A percentile compares a stretch with the other conserved stretches of the same genome.
Conservation (phyloP, 2,329 filamentous ascomycete species). For the Apiospora pterosperma region DNA sequence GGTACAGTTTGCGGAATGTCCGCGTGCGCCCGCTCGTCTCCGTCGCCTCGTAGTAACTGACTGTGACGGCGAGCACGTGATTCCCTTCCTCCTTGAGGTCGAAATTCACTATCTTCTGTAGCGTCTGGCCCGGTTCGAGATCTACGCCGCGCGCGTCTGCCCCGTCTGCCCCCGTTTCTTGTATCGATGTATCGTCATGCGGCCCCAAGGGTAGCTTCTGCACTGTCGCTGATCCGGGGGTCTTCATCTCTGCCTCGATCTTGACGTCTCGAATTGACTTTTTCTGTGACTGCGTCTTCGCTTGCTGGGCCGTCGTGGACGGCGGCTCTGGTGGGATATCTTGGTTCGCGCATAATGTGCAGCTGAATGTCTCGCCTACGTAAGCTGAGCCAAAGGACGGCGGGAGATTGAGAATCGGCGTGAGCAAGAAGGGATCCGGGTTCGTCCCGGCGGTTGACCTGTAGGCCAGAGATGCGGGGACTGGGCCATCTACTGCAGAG, state of each 20-base stretch:
- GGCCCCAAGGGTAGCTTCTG: constrained; percentile 63
- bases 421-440: constrained; percentile 54
- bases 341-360: constrained; percentile 94
- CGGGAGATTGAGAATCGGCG: constrained; percentile 74
- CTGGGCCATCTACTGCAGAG: constrained; percentile 29
- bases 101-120: constrained; percentile 81
- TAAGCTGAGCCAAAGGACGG: constrained; percentile 92
- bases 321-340: constrained; percentile 46
- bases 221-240: constrained; percentile 59
- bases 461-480: constrained; percentile 72
- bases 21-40: constrained; percentile 67
- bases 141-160: constrained; percentile 35
- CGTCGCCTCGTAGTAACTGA: constrained; percentile 89
- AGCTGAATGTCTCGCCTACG: constrained; percentile 92
- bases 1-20: constrained; percentile 92
- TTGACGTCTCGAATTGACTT: constrained; percentile 68
- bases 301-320: constrained; percentile 7
- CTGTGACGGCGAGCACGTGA: constrained; percentile 88
- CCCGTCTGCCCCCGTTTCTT: constrained; percentile 4
- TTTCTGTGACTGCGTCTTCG: constrained; percentile 9
- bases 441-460: constrained; percentile 42
- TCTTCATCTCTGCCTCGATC: constrained; percentile 93
- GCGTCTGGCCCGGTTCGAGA: constrained; percentile 59
- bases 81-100: constrained; percentile 92
- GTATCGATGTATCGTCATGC: neutral